Conservation (phyloP, 495 filamentous ascomycete genomes). For the Penicillium desertorum region DNA sequence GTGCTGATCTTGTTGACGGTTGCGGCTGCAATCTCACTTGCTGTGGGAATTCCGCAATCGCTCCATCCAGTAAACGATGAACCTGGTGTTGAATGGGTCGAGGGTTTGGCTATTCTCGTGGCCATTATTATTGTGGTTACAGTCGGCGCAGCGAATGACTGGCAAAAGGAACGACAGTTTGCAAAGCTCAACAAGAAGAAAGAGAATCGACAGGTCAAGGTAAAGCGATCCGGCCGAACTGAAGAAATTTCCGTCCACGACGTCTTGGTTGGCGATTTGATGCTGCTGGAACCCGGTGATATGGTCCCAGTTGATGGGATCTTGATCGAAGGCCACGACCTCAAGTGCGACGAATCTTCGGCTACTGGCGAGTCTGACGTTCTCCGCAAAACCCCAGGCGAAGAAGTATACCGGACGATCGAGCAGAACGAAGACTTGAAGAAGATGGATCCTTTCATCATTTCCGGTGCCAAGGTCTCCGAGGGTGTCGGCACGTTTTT, state of each 20-base stretch:
- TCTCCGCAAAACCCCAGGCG: constrained; percentile 66
- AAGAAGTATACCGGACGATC: constrained; percentile 80
- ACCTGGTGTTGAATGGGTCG: constrained; percentile 72
- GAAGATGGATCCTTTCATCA: constrained; percentile 92
- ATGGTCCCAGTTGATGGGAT: constrained; percentile 80
- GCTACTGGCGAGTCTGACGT: constrained; percentile 85
- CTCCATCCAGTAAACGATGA: constrained; percentile 48
- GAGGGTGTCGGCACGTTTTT: constrained; percentile 87
- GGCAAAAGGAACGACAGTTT: constrained; percentile 78
- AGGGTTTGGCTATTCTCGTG: constrained; percentile 75
- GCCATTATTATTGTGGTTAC: constrained; percentile 75
- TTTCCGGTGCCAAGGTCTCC: constrained; percentile 88
- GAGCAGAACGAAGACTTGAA: constrained; percentile 69
- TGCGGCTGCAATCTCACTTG: constrained; percentile 80
- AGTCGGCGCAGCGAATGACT: constrained; percentile 75
- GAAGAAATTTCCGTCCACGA: constrained; percentile 78
- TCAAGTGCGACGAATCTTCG: constrained; percentile 81
- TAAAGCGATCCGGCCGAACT: constrained; percentile 72
- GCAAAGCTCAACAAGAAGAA: constrained; percentile 71
- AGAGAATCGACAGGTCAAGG: constrained; percentile 69
- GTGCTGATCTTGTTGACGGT: constrained; percentile 75
- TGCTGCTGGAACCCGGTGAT: constrained; percentile 85
- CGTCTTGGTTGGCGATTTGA: constrained; percentile 78
- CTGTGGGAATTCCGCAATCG: constrained; percentile 71
- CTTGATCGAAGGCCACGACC: constrained; percentile 68